phyloP scores from a whole-genome alignment of 2,329 filamentous ascomycete species.

The Neopestalotiopsis rosae region DNA sequence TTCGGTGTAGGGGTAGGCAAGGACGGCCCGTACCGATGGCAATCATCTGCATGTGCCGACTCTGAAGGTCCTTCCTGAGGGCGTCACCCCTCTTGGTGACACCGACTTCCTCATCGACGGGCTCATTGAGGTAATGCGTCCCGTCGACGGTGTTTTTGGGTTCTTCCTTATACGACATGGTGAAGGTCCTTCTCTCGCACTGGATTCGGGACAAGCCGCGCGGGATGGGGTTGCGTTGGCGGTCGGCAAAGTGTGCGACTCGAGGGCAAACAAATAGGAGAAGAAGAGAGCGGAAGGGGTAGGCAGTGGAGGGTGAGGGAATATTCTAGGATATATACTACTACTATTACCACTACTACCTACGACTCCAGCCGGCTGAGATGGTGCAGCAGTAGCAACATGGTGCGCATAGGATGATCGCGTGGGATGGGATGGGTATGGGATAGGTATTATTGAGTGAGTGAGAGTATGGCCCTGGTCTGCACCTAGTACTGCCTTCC shows the following conservation, averaged over 20 bases:
- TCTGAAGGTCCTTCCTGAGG: slow-evolving; percentile 41
- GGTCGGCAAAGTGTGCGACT: slow-evolving; percentile 10
- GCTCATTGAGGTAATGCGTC: slow-evolving; percentile 23
- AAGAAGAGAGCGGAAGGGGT: neutral
- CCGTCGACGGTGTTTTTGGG: slow-evolving; percentile 25
- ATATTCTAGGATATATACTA: slow-evolving; percentile 19
- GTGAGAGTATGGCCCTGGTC: neutral
- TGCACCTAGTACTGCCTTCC: neutral
- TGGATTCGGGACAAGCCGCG: slow-evolving; percentile 1
- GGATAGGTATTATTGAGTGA: neutral
- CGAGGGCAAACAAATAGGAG: neutral
- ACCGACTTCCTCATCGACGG: slow-evolving; percentile 42
- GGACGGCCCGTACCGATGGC: slow-evolving; percentile 42
- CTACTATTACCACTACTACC: neutral
- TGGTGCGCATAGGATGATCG: neutral
- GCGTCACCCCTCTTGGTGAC: slow-evolving; percentile 38
- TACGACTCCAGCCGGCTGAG: neutral
- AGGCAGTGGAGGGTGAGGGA: slow-evolving; percentile 1
- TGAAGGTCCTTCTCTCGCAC: slow-evolving; percentile 12
- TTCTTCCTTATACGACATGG: slow-evolving; percentile 34
- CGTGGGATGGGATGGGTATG: too few relatives aligned
- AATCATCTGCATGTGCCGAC: slow-evolving; percentile 53
- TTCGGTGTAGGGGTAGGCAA: neutral
- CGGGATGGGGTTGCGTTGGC: neutral
- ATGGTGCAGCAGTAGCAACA: slow-evolving; percentile 1